A percentile compares a stretch with the other conserved stretches of the same genome.
phyloP scores from a whole-genome alignment of 1,284 basidiomycete species.

The Irpex sp. region DNA sequence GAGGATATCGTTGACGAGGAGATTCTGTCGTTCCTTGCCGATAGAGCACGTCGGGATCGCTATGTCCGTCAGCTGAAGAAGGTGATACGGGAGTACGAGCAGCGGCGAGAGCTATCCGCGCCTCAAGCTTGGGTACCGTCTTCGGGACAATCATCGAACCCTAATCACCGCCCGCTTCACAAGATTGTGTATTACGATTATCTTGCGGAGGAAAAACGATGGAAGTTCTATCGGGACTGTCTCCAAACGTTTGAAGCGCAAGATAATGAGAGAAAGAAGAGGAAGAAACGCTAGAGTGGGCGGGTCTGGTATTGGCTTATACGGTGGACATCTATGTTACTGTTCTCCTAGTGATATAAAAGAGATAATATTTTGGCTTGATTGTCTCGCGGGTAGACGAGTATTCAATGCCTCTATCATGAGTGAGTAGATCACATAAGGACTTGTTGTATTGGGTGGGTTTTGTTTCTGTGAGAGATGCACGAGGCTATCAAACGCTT shows the following conservation, averaged over 20 bases:
- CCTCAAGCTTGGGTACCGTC: conserved; percentile 5
- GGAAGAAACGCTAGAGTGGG: neutral
- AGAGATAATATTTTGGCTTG: too few species aligned
- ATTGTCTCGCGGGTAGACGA: too few species aligned
- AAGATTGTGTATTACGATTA: neutral
- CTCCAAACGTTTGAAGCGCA: neutral
- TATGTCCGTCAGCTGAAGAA: conserved; percentile 44
- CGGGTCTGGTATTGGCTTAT: neutral
- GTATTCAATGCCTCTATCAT: too few species aligned
- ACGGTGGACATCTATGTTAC: too few species aligned
- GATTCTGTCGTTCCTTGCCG: conserved; percentile 54
- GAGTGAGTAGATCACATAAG: too few species aligned
- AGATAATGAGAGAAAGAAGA: neutral
- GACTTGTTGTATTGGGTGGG: too few species aligned
- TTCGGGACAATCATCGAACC: neutral
- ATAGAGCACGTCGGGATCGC: conserved; percentile 59
- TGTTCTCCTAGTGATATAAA: too few species aligned
- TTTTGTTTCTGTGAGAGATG: neutral
- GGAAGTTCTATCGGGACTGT: neutral
- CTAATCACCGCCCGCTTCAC: neutral
- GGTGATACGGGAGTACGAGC: conserved; percentile 28
- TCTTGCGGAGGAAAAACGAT: neutral
- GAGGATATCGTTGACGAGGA: conserved; percentile 45
- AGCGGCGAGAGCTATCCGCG: neutral
- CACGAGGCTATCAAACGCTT: neutral